Evolutionary conservation across 805 yeast species (phyloP).

Genomic region (Ogataea neopini): DNA sequence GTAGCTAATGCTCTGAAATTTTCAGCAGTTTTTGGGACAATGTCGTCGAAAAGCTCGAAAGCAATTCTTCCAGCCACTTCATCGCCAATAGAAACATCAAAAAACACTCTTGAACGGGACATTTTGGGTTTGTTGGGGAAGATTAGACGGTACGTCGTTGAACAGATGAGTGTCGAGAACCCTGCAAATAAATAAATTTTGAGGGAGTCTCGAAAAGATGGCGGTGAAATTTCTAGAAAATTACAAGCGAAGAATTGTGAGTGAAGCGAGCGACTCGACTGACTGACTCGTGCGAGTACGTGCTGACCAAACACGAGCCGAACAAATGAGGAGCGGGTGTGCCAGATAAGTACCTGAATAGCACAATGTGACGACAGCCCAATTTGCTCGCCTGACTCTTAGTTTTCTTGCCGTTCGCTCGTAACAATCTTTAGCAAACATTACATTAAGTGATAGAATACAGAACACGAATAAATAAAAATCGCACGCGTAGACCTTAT

Average conservation of each 20-base stretch:
- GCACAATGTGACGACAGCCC: no score
- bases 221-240: conserved; percentile 8
- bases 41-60: conserved; percentile 57
- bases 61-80: conserved; percentile 72
- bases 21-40: conserved; percentile 87
- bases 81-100: conserved; percentile 78
- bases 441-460: background rate
- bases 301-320: no score
- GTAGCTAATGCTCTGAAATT: conserved; percentile 88
- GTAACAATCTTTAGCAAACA: background rate
- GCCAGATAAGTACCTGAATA: no score
- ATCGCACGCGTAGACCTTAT: background rate
- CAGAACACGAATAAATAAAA: background rate
- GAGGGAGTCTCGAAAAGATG: background rate
- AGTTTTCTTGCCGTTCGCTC: no score
- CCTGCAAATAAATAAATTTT: background rate
- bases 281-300: no score
- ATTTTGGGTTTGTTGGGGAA: no score
- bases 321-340: no score
- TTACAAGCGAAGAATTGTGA: background rate
- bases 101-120: conserved; percentile 58
- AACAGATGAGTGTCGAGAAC: background rate
- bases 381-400: no score
- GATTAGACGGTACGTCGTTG: no score
- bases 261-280: no score